Base-by-base conservation (phyloP, 192 early-diverging fungal genomes). In the Gorgonomyces haynaldii region DNA sequence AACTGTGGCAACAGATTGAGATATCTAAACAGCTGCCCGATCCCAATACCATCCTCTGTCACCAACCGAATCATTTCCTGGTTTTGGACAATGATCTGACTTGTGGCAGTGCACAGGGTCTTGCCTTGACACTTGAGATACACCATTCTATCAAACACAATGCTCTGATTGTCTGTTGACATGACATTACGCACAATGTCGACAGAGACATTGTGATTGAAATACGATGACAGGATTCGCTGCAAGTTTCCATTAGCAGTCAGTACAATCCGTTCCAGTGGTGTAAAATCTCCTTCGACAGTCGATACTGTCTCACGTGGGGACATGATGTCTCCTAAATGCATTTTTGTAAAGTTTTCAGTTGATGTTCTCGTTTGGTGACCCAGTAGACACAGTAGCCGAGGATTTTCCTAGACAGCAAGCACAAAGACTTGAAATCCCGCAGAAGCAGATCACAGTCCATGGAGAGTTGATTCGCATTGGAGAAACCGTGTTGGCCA, bases 171-270 rank as follows among this genome's bases (percentile, higher is more conserved):
- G 26, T 22, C 37, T 13, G 13, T 40, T 35, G 8, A 19, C 15
- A 16, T 37, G 41, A 16, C 47, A 57, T 74, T 74, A n/a, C 60
- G 31, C 16, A 69, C 25, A 24, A 75, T 74, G 7, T 51, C 49
- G 12, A 75, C 68, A 2, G 56, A 45, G 13, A 75, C 60, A 5
- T 64, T 56, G 31, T 53, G 23, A 46, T 75, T 75, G 59, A 65
- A 62, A 52, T 64, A 75, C n/a, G 69, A 56, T 43, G 61, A 64
- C 39, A 74, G 36, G 3, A 75, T 72, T 5, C 72, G 51, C 36
- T 75, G 72, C 2, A 75, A 53, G 47, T 75, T 75, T 24, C 72
- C 72, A 35, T 75, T 74, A 9, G 69, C 69, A 13, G 69, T 75
- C 35, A 75, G 43, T 24, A 73, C 16, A 21, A 75, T 64, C 13